A percentile compares a stretch with the other conserved stretches of the same genome.
phyloP scores from a whole-genome alignment of 163 green algal species.

The Coccomyxa subellipsoidea region DNA sequence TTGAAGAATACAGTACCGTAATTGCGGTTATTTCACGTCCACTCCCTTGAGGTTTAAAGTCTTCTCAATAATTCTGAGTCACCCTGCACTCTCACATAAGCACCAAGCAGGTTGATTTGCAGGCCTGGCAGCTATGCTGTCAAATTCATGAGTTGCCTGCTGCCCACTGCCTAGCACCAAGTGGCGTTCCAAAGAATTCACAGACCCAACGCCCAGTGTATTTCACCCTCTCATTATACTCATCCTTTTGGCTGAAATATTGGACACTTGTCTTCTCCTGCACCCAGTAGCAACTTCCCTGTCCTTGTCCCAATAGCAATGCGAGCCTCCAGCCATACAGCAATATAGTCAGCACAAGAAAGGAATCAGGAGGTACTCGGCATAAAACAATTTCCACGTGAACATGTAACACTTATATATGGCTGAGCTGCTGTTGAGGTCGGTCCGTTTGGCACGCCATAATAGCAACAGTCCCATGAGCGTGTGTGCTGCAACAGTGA shows the following conservation, averaged over 20 bases:
- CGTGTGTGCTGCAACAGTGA: slow-evolving; percentile 47
- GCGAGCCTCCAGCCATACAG: not conserved
- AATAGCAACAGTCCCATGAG: slow-evolving; percentile 50
- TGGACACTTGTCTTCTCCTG: no score
- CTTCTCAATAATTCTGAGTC: not conserved
- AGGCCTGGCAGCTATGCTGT: no score
- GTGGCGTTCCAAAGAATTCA: no score
- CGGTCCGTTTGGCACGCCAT: slow-evolving; percentile 37
- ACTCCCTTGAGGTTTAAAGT: no score
- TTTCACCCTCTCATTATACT: no score
- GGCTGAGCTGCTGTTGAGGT: slow-evolving; percentile 46
- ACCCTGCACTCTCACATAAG: not conserved
- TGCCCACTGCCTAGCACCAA: no score
- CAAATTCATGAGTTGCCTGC: no score
- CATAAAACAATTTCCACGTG: slow-evolving; percentile 91
- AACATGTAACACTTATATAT: slow-evolving; percentile 85
- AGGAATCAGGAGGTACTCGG: slow-evolving; percentile 69
- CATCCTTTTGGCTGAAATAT: no score
- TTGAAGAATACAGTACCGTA: no score
- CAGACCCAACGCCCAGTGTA: no score
- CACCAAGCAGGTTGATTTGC: not conserved
- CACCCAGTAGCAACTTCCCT: no score
- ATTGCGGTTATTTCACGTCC: no score
- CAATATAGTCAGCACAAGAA: slow-evolving; percentile 33
- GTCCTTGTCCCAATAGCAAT: not conserved